phyloP scores from a whole-genome alignment of 495 filamentous ascomycete species.

The Lophiotrema nucula region DNA sequence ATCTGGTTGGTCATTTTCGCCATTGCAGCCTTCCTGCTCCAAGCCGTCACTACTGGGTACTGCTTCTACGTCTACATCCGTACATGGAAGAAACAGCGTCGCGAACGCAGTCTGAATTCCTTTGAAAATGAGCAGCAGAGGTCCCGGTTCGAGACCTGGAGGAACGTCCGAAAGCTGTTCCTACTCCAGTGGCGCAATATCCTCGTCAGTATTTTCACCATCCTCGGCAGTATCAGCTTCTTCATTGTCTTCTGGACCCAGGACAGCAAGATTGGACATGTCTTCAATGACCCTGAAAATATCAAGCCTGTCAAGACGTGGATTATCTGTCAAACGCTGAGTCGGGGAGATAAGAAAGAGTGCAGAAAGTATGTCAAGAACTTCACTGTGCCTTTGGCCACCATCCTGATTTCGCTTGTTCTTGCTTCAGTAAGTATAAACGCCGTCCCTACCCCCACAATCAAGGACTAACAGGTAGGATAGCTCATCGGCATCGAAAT shows the following conservation, averaged over 20 bases:
- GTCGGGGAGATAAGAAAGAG: slow-evolving; percentile 35
- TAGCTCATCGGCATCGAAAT: slow-evolving; percentile 40
- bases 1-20: slow-evolving; percentile 40
- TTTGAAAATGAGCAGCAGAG: background rate
- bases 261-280: slow-evolving; percentile 25
- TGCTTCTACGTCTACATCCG: slow-evolving; percentile 39
- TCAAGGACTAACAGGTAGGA: no score
- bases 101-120: background rate
- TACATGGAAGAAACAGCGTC: slow-evolving; percentile 10
- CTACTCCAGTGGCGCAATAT: slow-evolving; percentile 42
- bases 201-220: slow-evolving; percentile 31
- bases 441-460: background rate
- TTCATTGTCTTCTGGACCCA: slow-evolving; percentile 37
- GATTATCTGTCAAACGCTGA: slow-evolving; percentile 36
- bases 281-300: slow-evolving; percentile 17
- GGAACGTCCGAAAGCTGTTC: slow-evolving; percentile 34
- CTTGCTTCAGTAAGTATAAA: slow-evolving; percentile 36
- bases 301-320: slow-evolving; percentile 35
- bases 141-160: slow-evolving; percentile 26
- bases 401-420: slow-evolving; percentile 33
- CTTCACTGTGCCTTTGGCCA: slow-evolving; percentile 24
- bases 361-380: slow-evolving; percentile 33
- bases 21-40: slow-evolving; percentile 32
- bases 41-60: slow-evolving; percentile 37
- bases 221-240: slow-evolving; percentile 37